Base-by-base conservation (phyloP, 192 early-diverging fungal genomes). In the Coemansia sp. region DNA sequence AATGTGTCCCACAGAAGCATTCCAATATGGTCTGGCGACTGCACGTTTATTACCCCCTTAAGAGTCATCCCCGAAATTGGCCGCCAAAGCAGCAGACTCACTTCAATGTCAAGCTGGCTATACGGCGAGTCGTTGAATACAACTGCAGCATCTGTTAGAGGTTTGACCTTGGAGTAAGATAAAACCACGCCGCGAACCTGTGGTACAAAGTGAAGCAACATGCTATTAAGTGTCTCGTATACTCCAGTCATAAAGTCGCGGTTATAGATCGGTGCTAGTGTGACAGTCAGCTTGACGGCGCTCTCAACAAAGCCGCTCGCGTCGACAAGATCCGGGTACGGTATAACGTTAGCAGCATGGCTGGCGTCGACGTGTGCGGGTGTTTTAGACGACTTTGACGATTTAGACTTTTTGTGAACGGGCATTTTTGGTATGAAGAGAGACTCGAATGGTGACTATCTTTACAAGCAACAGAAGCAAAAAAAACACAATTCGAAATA, bases 11-110 rank as follows among this genome's bases (percentile, higher is more conserved):
- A 92, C 49, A 98, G 81, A 44, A 98, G 81, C 22, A 95, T 78
- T 63, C 94, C 95, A 66, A 98, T 90, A 58, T 98, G 95, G 69
- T 94, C 92, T 7, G 90, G 82, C 44, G 93, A 95, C 46, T 95
- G 91, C 49, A 95, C 86, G 74, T 93, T 98, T 62, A 98, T 93
- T 8, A 34, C 48, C 24, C 80, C 75, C 42, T 47, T 40, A 42
- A 66, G 58, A 17, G 45, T 22, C 71, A 63, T 74, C 50, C 87
- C 89, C 44, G 84, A 82, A 50, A 70, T 66, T 4, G 95, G 95
- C 48, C 85, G 72, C 84, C 92, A 96, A 23, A 93, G 82, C 57
- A 88, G 69, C 17, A 96, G 81, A 24, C 74, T 81, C 3, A 80
- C 87, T 10, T 70, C 61, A 22, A 96, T 80, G 47, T 87, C 80